phyloP scores from a whole-genome alignment of 768 basidiomycete genomes.

The Agaricus blazei region DNA sequence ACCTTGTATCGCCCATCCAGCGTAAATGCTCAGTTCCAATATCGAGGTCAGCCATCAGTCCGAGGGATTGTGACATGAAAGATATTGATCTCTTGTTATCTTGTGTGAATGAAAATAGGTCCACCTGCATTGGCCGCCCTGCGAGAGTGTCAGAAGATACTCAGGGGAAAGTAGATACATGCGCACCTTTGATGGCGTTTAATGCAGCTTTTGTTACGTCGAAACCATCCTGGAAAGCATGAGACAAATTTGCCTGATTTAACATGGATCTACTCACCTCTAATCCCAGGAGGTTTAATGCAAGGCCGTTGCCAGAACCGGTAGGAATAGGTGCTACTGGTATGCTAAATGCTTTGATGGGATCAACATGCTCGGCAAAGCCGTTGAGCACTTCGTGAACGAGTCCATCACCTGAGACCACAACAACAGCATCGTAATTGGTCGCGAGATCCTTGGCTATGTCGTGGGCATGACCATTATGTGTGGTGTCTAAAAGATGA shows the following conservation, averaged over 20 bases:
- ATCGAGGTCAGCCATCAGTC: slow-evolving; percentile 84
- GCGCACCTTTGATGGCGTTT: slow-evolving; percentile 74
- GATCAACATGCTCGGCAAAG: slow-evolving; percentile 59
- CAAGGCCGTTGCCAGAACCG: slow-evolving; percentile 76
- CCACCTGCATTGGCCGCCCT: slow-evolving; percentile 73
- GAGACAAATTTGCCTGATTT: neutral
- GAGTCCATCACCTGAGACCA: slow-evolving; percentile 81
- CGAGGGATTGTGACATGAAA: slow-evolving; percentile 80
- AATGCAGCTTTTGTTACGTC: slow-evolving; percentile 70
- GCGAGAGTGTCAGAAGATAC: neutral
- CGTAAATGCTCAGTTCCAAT: slow-evolving; percentile 78
- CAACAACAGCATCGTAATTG: slow-evolving; percentile 65
- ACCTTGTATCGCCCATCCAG: slow-evolving; percentile 84
- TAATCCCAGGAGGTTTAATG: slow-evolving; percentile 69
- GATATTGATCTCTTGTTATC: slow-evolving; percentile 57
- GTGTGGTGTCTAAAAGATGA: slow-evolving; percentile 50
- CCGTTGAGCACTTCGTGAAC: slow-evolving; percentile 85
- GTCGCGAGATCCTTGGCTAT: slow-evolving; percentile 53
- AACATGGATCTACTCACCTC: slow-evolving; percentile 32
- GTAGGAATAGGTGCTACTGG: slow-evolving; percentile 79
- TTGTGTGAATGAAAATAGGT: slow-evolving; percentile 76
- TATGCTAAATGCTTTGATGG: slow-evolving; percentile 54
- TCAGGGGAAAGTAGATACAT: neutral
- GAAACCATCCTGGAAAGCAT: slow-evolving; percentile 48
- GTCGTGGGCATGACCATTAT: slow-evolving; percentile 59